Evolutionary conservation across 2,329 filamentous ascomycete species (phyloP).

Genomic region (Colletotrichum nymphaeae): DNA sequence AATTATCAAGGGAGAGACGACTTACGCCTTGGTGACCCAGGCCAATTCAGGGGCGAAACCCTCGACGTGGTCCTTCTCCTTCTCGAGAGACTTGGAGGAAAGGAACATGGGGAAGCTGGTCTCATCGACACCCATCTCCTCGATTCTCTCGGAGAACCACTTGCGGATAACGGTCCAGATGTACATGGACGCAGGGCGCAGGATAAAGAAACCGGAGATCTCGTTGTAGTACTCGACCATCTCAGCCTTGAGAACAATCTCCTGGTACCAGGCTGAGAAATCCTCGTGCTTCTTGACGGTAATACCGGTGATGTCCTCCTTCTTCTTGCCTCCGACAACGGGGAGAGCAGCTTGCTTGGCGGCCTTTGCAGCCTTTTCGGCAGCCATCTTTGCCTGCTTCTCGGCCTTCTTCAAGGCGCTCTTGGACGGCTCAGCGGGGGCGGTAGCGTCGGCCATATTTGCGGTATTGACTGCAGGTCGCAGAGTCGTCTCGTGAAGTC

Average conservation of each 20-base stretch:
- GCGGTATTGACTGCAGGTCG: conserved; percentile 24
- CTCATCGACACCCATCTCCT: conserved; percentile 92
- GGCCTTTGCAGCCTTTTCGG: conserved; percentile 72
- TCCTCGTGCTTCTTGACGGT: conserved; percentile 87
- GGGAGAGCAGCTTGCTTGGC: conserved; percentile 66
- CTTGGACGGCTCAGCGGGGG: conserved; percentile 59
- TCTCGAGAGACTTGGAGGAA: conserved; percentile 85
- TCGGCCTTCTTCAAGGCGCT: conserved; percentile 74
- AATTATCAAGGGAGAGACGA: conserved; percentile 34
- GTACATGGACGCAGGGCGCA: conserved; percentile 78
- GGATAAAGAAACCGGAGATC: conserved; percentile 96
- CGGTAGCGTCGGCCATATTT: conserved; percentile 38
- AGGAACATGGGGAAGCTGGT: conserved; percentile 98
- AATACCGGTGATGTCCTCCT: conserved; percentile 84
- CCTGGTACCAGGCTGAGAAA: conserved; percentile 96
- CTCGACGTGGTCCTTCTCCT: conserved; percentile 96
- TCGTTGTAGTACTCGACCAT: conserved; percentile 97
- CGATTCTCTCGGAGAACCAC: conserved; percentile 81
- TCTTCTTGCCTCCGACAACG: conserved; percentile 66
- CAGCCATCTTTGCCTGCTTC: conserved; percentile 71
- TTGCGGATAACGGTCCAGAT: conserved; percentile 75
- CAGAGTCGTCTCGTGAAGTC: conserved; percentile 17
- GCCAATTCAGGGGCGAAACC: conserved; percentile 96
- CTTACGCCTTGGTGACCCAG: conserved; percentile 86
- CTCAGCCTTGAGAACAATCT: conserved; percentile 95